phyloP scores from a whole-genome alignment of 2,329 filamentous ascomycete species.

The Fusarium albosuccineum region DNA sequence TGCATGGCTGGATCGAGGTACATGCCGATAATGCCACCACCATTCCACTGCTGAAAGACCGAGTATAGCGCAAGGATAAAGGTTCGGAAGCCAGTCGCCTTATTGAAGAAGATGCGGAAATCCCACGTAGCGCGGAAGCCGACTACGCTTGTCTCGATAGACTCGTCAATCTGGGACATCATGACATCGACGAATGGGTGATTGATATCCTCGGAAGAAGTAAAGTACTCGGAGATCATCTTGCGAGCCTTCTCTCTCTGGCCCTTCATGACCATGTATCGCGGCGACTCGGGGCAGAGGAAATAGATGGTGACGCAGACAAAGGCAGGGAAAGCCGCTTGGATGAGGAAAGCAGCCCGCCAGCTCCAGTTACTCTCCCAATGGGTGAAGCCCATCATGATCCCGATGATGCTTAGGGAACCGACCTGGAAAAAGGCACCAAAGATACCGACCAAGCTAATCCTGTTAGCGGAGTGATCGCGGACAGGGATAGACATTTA shows the following conservation, averaged over 20 bases:
- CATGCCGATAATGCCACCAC: constrained; percentile 31
- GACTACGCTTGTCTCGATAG: constrained; percentile 31
- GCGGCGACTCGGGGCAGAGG: constrained; percentile 41
- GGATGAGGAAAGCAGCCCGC: constrained; percentile 39
- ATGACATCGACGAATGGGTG: constrained; percentile 38
- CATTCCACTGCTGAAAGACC: constrained; percentile 38
- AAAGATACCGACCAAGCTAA: constrained; percentile 37
- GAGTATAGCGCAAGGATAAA: constrained; percentile 35
- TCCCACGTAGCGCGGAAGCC: constrained; percentile 35
- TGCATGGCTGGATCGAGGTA: constrained; percentile 38
- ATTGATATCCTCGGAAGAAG: constrained; percentile 33
- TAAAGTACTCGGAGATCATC: constrained; percentile 37
- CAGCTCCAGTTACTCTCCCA: constrained; percentile 44
- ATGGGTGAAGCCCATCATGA: constrained; percentile 42
- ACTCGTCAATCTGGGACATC: constrained; percentile 40
- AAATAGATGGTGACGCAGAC: constrained; percentile 40
- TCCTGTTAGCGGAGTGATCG: background rate
- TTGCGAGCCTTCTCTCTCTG: constrained; percentile 36
- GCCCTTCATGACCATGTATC: constrained; percentile 43
- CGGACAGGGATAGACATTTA: background rate
- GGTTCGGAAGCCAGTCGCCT: constrained; percentile 30
- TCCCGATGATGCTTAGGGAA: constrained; percentile 36
- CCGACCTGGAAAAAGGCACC: constrained; percentile 44
- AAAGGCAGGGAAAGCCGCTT: constrained; percentile 35
- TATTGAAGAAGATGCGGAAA: constrained; percentile 42